phyloP scores from a whole-genome alignment of 441 rosid genomes.

The Syzygium syzygioides region DNA sequence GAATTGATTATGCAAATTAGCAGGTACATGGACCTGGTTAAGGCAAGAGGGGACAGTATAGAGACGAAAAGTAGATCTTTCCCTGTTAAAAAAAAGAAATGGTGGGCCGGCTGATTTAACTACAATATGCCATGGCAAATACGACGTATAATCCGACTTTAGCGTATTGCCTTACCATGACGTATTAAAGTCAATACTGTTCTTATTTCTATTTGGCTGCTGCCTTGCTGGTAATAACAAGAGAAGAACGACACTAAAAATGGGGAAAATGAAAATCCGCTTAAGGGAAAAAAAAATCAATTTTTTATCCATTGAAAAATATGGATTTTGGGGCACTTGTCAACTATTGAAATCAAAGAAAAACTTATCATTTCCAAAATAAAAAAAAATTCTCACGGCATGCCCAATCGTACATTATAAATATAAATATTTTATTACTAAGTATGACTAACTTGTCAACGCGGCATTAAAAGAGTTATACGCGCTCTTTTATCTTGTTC shows the following conservation, averaged over 20 bases:
- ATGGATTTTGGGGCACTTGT: not conserved
- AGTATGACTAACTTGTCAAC: not conserved
- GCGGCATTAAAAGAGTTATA: not conserved
- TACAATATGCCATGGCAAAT: not conserved
- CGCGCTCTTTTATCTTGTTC: not conserved
- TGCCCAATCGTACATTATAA: not conserved
- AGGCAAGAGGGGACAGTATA: not conserved
- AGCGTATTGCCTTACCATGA: too few species aligned
- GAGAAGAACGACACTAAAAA: not conserved
- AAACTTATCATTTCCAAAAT: not conserved
- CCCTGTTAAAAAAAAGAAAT: not conserved
- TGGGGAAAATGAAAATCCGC: not conserved
- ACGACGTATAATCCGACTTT: not conserved
- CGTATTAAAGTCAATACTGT: not conserved
- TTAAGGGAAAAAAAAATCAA: not conserved
- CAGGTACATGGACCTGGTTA: not conserved
- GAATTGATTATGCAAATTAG: not conserved
- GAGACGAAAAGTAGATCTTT: not conserved
- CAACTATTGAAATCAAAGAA: not conserved
- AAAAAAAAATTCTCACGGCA: fast-evolving
- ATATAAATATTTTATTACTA: not conserved
- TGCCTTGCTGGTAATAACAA: not conserved
- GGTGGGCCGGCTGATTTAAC: not conserved
- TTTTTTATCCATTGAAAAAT: not conserved
- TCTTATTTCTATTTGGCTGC: not conserved